Base-by-base conservation (phyloP, 2,329 filamentous ascomycete species). In the Boeremia lycopersici region DNA sequence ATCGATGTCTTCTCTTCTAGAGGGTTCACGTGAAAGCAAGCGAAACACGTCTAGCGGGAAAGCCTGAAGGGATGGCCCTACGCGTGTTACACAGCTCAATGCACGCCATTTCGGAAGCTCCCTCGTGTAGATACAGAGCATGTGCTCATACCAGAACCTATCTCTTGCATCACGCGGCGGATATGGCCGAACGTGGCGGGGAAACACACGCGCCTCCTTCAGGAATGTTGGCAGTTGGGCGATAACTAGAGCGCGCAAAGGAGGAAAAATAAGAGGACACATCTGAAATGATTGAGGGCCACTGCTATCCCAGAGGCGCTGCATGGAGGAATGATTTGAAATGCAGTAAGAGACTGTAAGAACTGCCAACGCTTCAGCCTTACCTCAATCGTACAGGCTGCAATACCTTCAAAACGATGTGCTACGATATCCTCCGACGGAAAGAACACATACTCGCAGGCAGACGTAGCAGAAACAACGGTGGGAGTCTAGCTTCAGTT, bases 391-490 rank as follows among this genome's bases (percentile, higher is more conserved):
- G 19, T 23, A 5, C 19, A 23, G 19, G 19, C 19, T 23, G 19
- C 5, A 23, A 23, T 23, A 23, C 19, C 19, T 23, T 23, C 19
- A 23, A 23, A 23, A 5, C 19, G 19, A 3, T 23, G 19, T 23
- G 19, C 19, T 23, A 5, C 19, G 19, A 23, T 23, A 23, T 23
- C 19, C 19, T 23, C 19, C 19, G 19, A 23, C 5, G 19, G 19
- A 23, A 2, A 23, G 19, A 23, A 23, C 19, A 23, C 19, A 3
- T 23, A 23, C 19, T 23, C 19, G 19, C 5, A 23, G 5, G 19
- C 45, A 54, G 49, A 45, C 45, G 35, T 12, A 41, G 25, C 29
- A 45, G 51, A 49, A 49, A 45, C 40, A 19, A 15, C 8, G 28
- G 33, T 34, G 36, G 30, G 31, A 51, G 41, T 42, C 34, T 35